phyloP scores from a whole-genome alignment of 371 early-diverging fungal species.

The Mortierella polycephala region DNA sequence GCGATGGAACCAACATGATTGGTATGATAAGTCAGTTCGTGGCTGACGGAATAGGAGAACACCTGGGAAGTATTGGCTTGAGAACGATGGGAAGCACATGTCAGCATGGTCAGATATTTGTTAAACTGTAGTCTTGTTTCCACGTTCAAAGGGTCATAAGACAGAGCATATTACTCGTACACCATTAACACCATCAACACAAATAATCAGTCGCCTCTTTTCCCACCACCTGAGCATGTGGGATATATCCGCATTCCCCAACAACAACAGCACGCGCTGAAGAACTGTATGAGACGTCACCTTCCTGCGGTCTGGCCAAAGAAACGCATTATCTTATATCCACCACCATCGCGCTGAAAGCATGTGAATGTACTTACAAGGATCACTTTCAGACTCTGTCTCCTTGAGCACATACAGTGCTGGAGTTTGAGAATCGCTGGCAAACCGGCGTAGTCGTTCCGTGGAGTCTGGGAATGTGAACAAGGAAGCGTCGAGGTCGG shows the following conservation, averaged over 20 bases:
- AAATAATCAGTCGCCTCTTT: too few relatives aligned
- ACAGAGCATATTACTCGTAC: not conserved
- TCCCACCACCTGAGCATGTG: too few relatives aligned
- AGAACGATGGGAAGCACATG: conserved; percentile 28
- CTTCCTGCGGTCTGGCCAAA: too few relatives aligned
- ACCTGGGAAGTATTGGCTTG: conserved; percentile 30
- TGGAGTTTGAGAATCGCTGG: conserved; percentile 78
- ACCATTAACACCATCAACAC: too few relatives aligned
- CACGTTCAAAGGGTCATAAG: not conserved
- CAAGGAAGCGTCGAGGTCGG: conserved; percentile 69
- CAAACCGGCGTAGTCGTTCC: conserved; percentile 83
- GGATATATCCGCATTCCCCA: too few relatives aligned
- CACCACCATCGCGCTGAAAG: not conserved
- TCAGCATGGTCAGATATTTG: conserved; percentile 14
- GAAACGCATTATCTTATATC: too few relatives aligned
- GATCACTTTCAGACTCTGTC: conserved; percentile 66
- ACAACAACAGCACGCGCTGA: too few relatives aligned
- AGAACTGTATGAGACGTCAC: too few relatives aligned
- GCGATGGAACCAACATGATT: conserved; percentile 86
- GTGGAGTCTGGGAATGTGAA: conserved; percentile 75
- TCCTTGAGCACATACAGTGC: conserved; percentile 88
- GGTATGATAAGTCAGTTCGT: conserved; percentile 80
- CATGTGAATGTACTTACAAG: conserved; percentile 21
- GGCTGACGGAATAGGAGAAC: conserved; percentile 74
- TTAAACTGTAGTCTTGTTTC: not conserved